Conservation (phyloP, 2,329 filamentous ascomycete species). For the Penicillium rolfsii region DNA sequence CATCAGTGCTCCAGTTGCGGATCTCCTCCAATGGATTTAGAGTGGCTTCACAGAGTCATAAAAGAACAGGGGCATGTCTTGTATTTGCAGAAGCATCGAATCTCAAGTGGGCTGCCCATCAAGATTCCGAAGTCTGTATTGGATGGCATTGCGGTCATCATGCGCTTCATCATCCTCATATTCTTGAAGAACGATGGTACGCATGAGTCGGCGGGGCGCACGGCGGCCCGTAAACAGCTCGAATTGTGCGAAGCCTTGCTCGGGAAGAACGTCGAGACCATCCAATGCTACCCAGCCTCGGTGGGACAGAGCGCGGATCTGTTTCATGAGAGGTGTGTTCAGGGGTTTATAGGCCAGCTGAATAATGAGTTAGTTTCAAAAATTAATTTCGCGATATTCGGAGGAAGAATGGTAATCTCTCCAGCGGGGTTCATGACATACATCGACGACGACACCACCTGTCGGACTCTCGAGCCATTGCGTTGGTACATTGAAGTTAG, state of each 20-base stretch:
- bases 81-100: background rate
- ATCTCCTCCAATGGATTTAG: slow-evolving; percentile 6
- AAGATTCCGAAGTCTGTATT: slow-evolving; percentile 35
- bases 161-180: slow-evolving; percentile 41
- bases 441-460: slow-evolving; percentile 47
- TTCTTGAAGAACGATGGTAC: slow-evolving; percentile 40
- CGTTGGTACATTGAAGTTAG: slow-evolving; percentile 40
- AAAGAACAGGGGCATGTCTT: background rate
- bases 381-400: background rate
- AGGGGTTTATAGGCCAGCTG: slow-evolving; percentile 48
- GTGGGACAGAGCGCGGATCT: slow-evolving; percentile 41
- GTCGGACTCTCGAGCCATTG: slow-evolving; percentile 47
- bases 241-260: slow-evolving; percentile 47
- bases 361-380: slow-evolving; percentile 1
- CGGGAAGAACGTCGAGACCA: slow-evolving; percentile 45
- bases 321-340: slow-evolving; percentile 42
- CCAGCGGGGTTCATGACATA: slow-evolving; percentile 24
- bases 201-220: slow-evolving; percentile 44
- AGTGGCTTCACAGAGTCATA: background rate
- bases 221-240: slow-evolving; percentile 45
- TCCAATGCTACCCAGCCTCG: slow-evolving; percentile 47
- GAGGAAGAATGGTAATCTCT: background rate
- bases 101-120: slow-evolving; percentile 38
- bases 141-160: slow-evolving; percentile 36
- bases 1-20: background rate